phyloP scores from a whole-genome alignment of 371 early-diverging fungal genomes.

The Mortierella sp. region DNA sequence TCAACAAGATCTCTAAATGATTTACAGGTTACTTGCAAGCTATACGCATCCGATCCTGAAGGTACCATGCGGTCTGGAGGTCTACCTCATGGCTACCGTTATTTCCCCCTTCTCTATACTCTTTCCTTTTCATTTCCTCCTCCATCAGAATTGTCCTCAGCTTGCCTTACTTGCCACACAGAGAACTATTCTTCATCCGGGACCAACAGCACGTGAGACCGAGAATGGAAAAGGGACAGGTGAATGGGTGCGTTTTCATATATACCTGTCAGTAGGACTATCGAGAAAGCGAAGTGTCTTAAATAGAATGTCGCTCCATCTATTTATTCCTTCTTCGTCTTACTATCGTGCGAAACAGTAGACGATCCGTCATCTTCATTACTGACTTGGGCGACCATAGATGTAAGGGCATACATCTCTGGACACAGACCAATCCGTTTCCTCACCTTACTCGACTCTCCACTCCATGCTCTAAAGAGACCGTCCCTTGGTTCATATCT shows the following conservation, averaged over 20 bases:
- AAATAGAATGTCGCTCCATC: no score
- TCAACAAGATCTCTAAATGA: not conserved
- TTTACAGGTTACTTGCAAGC: not conserved
- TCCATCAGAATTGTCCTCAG: not conserved
- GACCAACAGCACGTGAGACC: no score
- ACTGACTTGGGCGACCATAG: not conserved
- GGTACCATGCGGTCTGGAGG: not conserved
- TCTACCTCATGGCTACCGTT: not conserved
- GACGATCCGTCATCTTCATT: not conserved
- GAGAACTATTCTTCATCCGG: no score
- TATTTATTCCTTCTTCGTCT: no score
- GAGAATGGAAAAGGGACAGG: no score
- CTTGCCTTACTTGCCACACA: no score
- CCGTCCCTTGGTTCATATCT: slow-evolving; percentile 40
- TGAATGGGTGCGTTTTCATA: no score
- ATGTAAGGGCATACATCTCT: not conserved
- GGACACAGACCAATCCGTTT: not conserved
- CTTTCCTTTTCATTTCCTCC: not conserved
- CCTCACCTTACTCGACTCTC: not conserved
- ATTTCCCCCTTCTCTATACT: not conserved
- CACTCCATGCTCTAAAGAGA: slow-evolving; percentile 9
- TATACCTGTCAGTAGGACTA: no score
- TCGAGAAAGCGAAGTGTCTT: no score
- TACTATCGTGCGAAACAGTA: not conserved
- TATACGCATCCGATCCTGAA: no score